A percentile compares a stretch with the other conserved stretches of the same genome.
Conservation (phyloP, 106 monocot genomes). For the Dendrobium huoshanense region DNA sequence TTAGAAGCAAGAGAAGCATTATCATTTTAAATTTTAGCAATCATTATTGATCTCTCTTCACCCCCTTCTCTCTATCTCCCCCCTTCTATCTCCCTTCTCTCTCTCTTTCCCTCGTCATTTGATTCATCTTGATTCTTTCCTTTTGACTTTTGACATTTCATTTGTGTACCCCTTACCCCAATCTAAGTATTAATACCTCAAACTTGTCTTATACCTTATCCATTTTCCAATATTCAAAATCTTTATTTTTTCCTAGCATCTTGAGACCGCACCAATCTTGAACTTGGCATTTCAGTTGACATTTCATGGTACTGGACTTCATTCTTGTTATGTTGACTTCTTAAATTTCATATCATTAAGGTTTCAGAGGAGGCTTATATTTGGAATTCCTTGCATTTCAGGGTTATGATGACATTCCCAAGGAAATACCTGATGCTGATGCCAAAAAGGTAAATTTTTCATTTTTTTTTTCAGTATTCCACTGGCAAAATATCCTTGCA, state of each 20-base stretch:
- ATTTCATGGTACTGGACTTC: background rate
- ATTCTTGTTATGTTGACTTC: background rate
- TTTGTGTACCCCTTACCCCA: background rate
- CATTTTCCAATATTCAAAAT: no score
- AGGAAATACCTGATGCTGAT: conserved; percentile 62
- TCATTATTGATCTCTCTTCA: no score
- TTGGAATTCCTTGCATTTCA: background rate
- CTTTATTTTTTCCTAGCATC: no score
- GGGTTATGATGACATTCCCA: conserved; percentile 63
- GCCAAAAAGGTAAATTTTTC: conserved; percentile 45
- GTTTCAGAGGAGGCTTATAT: background rate
- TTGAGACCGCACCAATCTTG: no score
- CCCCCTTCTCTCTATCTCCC: background rate
- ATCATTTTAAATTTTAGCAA: background rate
- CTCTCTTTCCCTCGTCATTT: background rate
- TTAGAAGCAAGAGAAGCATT: background rate
- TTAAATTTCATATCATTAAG: background rate
- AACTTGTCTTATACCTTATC: no score
- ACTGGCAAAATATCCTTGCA: background rate
- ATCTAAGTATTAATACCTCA: background rate
- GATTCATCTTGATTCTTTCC: background rate
- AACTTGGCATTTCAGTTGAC: background rate
- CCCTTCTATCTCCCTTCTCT: background rate
- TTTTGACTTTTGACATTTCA: background rate
- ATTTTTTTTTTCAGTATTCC: background rate